These are phyloP conservation scores for Xylaria sp. DNA, from an alignment of 2,329 filamentous ascomycete genomes.

Conservation along the genomic window DNA sequence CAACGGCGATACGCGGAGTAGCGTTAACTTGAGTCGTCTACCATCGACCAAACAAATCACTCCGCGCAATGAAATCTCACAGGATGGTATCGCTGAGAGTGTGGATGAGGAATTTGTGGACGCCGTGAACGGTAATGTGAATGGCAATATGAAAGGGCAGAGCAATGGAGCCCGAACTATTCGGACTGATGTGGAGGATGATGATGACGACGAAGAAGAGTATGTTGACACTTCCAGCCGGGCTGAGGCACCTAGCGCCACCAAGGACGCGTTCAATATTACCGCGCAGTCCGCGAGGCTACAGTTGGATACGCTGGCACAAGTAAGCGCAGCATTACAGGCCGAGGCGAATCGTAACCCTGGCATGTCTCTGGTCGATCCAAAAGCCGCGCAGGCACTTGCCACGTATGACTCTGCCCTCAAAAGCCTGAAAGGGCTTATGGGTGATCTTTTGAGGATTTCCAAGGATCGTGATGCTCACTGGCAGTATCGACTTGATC, in stretches of 20 bases:
- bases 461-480: constrained; percentile 93
- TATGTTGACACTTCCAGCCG: constrained; percentile 84
- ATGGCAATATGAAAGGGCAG: constrained; percentile 55
- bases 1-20: constrained; percentile 58
- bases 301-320: constrained; percentile 88
- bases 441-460: constrained; percentile 89
- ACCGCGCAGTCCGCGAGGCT: constrained; percentile 94
- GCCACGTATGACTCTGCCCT: constrained; percentile 90
- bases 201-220: constrained; percentile 69
- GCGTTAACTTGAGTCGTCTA: constrained; percentile 57
- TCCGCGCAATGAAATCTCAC: constrained; percentile 49
- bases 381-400: constrained; percentile 79
- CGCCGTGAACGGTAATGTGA: constrained; percentile 57
- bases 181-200: constrained; percentile 58
- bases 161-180: constrained; percentile 51
- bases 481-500: constrained; percentile 94
- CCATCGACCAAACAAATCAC: constrained; percentile 51
- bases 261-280: constrained; percentile 95
- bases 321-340: constrained; percentile 85
- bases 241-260: constrained; percentile 76
- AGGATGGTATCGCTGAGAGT: constrained; percentile 60
- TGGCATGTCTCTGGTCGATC: constrained; percentile 76
- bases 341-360: constrained; percentile 77
- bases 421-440: constrained; percentile 82
- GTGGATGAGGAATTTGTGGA: constrained; percentile 63